Base-by-base conservation (phyloP, 768 basidiomycete genomes). In the Sutorius australiensis region DNA sequence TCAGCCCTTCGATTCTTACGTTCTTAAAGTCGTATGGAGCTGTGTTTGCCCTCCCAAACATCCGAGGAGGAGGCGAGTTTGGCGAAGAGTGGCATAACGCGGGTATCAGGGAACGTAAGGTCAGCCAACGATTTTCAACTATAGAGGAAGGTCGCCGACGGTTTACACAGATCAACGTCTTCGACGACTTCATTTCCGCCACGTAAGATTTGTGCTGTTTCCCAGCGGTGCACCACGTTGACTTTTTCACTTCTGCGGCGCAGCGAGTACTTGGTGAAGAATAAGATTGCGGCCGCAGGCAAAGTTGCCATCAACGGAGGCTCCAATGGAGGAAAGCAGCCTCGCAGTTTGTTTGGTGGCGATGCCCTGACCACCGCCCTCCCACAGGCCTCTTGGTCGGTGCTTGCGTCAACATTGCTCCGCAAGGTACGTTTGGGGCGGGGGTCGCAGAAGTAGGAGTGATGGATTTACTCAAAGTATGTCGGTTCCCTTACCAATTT, bases 41-140 rank as follows among this genome's bases (percentile, higher is more conserved):
- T 7, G 70, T 90, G 30, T 75, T 83, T 30, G 89, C 86, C 4
- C 62, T 77, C 32, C 74, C 78, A 19, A 81, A 76, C 57, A 82
- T 85, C 54, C 75, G 86, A 48, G 86, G 86, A 10, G 90, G 90
- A 4, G 78, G 79, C 2, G 87, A 90, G 63, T 92, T 90, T 56
- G 90, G 91, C 13, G 86, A 92, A 60, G 79, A 83, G n/a, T 93
- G 91, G 91, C 89, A 92, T 65, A 62, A 77, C 38, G 87, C 78
- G 21, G 91, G 87, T 2, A 83, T 75, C 28, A 76, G 75, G 55
- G 89, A 89, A 55, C 78, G 79, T 47, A 91, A 91, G 77, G 86
- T 85, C 66, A 47, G 46, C 34, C 32, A 13, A 33, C 24, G 30
- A 57, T 47, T 53, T 38, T 32, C 37, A 16, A 24, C 45, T n/a